Base-by-base conservation (phyloP, 768 basidiomycete species). In the Artomyces pyxidatus region DNA sequence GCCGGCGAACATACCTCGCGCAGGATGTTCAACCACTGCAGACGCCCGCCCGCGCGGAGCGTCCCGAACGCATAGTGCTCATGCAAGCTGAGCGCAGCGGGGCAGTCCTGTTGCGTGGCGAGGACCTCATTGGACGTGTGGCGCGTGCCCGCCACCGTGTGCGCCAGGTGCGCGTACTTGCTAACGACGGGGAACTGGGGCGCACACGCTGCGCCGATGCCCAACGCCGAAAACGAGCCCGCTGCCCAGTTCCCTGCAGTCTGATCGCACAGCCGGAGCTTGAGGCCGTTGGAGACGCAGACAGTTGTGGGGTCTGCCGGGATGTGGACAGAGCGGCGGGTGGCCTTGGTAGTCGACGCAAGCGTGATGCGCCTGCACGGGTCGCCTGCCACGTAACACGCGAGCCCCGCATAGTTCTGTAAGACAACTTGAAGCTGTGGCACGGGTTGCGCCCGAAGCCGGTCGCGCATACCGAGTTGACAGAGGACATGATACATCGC, bases 21-120 rank as follows among this genome's bases (percentile, higher is more conserved):
- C 12, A 67, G 49, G 32, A 80, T 69, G 50, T 79, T 79, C 35
- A 70, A 58, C 77, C 76, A 78, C 43, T 79, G 77, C 0, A 80
- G 52, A 2, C 49, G 58, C 0, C 63, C 49, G 0, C 77, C 76
- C 29, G 70, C 65, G 5, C 78, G 73, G 28, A 80, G 52, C 43
- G 66, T 61, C 10, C 68, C 70, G 44, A 76, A 80, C 0, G 71
- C 64, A 12, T 70, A 60, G 29, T 63, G 71, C 47, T 80, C 76
- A 25, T 80, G 74, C 1, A 74, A 51, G 6, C 53, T 65, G 21
- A 80, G 58, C 5, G 68, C 61, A 19, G 44, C 39, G 4, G 69
- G 71, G 46, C 75, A 77, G 9, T 62, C 58, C 0, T 51, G 55
- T 52, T 78, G 76, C 16, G 59, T 53, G 22, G 70, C 68, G 23